Evolutionary conservation across 1,284 basidiomycete species (phyloP).

Genomic region (Coniferiporia sulphurascens): DNA sequence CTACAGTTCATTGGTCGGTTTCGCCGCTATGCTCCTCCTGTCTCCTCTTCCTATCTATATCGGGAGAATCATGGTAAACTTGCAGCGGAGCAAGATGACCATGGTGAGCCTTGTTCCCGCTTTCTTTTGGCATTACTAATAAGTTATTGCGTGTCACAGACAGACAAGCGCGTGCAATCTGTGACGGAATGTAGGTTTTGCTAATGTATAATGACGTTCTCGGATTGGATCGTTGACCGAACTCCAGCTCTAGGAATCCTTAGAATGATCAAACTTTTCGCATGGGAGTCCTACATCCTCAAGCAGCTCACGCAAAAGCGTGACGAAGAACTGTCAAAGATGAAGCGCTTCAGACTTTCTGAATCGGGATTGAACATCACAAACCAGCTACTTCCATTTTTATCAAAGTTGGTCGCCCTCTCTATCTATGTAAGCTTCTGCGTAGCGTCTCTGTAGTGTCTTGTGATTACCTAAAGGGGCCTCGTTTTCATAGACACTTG

Average conservation of each 20-base stretch:
- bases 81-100: slow-evolving; percentile 24
- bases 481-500: slow-evolving; percentile 5
- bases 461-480: not conserved
- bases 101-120: slow-evolving; percentile 2
- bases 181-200: slow-evolving; percentile 32
- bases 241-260: slow-evolving; percentile 25
- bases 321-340: slow-evolving; percentile 6
- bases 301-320: slow-evolving; percentile 39
- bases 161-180: slow-evolving; percentile 35
- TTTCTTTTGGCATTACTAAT: not conserved
- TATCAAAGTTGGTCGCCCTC: slow-evolving; percentile 7
- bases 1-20: slow-evolving; percentile 32
- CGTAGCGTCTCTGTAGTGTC: not conserved
- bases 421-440: slow-evolving; percentile 6
- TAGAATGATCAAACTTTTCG: slow-evolving; percentile 57
- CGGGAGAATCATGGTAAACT: slow-evolving; percentile 18
- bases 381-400: slow-evolving; percentile 8
- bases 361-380: slow-evolving; percentile 3
- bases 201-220: not conserved
- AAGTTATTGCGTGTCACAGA: slow-evolving; percentile 19
- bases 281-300: slow-evolving; percentile 46
- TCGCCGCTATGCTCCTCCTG: slow-evolving; percentile 31
- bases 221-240: not conserved
- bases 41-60: slow-evolving; percentile 32
- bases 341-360: not conserved